Percentiles rank a stretch among this genome's conserved stretches.
Conservation (phyloP, 169 alveolate genomes). For the Neospora caninum region DNA sequence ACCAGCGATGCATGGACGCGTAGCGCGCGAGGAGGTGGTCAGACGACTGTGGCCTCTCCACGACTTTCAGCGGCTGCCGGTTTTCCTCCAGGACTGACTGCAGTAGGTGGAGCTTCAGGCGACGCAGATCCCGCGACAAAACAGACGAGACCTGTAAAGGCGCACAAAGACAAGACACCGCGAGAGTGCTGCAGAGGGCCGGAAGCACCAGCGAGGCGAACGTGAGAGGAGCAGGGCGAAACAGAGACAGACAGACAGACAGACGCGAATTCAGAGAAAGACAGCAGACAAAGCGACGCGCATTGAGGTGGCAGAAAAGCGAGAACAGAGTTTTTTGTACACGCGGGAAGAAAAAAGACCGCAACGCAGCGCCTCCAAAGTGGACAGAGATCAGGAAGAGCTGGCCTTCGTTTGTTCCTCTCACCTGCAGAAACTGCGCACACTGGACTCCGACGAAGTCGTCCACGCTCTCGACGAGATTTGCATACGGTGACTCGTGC, state of each 20-base stretch:
- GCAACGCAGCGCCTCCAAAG: background rate
- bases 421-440: conserved; percentile 57
- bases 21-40: conserved; percentile 37
- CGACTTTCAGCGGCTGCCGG: conserved; percentile 46
- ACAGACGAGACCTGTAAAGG: conserved; percentile 52
- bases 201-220: background rate
- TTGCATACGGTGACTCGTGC: background rate
- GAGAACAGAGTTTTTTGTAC: too few relatives aligned
- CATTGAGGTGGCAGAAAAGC: too few relatives aligned
- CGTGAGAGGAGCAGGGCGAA: background rate
- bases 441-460: conserved; percentile 63
- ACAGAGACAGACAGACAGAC: background rate
- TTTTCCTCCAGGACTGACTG: conserved; percentile 50
- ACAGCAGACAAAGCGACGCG: too few relatives aligned
- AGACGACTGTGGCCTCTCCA: conserved; percentile 38
- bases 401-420: background rate
- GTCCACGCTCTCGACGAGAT: background rate
- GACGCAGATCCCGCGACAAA: conserved; percentile 51
- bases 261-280: background rate
- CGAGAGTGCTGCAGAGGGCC: background rate
- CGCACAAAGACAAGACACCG: background rate
- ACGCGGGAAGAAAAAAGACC: background rate
- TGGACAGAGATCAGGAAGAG: too few relatives aligned
- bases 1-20: conserved; percentile 60
- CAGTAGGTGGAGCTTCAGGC: conserved; percentile 42